Base-by-base conservation (phyloP, 176 grass and related monocot genomes). In the Hsuehochloa calcarea region DNA sequence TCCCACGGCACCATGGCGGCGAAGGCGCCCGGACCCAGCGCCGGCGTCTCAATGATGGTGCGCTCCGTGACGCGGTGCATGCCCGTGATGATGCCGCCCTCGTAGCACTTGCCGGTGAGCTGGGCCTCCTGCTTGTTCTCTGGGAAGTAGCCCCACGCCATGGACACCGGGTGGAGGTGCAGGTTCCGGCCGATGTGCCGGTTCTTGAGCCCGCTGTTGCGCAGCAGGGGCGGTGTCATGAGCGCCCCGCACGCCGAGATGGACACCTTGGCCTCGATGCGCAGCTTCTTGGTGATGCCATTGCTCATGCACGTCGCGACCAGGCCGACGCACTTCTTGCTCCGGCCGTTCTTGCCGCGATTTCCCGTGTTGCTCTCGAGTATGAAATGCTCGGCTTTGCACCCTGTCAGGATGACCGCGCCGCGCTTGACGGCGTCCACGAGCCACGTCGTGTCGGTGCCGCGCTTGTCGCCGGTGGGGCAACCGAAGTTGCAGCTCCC, bases 61-160 rank as follows among this genome's bases (percentile, higher is more conserved):
- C 88, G 77, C 0, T 74, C 80, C 2, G 77, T 92, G 17, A 92
- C 88, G 51, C 91, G 94, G 90, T 92, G 93, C 87, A 99, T 74
- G 35, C 78, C 92, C 20, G 97, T 99, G 84, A 99, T 96, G 84
- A 99, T 96, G 56, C 93, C 93, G 10, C 97, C 97, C 74, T 96
- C 84, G 81, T 89, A 91, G 78, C 39, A 75, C 56, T 85, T 96
- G 6, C 93, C 93, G 3, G 81, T 61, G 31, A 94, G 84, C 60
- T 41, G 54, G 11, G 87, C 19, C 19, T 88, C 83, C 72, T 46
- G 35, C 49, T 56, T 81, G 6, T 12, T 51, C 1, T 91, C 88
- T n/a, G 97, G 93, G 37, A 99, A 96, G 89, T 99, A 99, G 11
- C 97, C 97, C 97, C 97, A 99, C 0, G 86, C 97, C 46, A 96